Evolutionary conservation across 768 basidiomycete genomes (phyloP), one percentile per base, ranked within the genome.

Genomic region (Amanita fuliginea): DNA sequence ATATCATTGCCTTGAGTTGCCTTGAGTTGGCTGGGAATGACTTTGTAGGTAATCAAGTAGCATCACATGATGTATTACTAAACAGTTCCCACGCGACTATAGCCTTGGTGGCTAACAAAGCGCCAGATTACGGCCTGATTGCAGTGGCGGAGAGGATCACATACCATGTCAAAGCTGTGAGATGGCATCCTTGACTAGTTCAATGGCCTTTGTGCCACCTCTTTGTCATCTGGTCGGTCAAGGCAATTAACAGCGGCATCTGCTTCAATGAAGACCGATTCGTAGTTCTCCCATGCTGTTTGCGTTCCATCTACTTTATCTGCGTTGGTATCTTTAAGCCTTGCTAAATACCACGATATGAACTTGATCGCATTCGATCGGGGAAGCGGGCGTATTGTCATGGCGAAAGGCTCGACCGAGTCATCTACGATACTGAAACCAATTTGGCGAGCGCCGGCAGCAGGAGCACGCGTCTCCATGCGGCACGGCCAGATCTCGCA

Each of bases 291-390:
- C 39, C 57, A 60, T 28, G 56, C 61, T 14, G 61, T 67, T 52
- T 68, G 64, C 5, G 62, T 70, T 37, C 62, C 64, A 22, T 59
- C 46, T 26, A 53, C 54, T 44, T 59, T 64, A 16, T 46, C 47
- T 6, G 36, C 51, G 40, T 30, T 34, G 14, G 49, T 54, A 28
- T 58, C 56, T 2, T 52, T 57, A 6, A 53, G 54, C 36, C 52
- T 56, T 42, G 66, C 60, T 16, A 66, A 53, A 53, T 56, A 71
- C 72, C 69, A 73, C 63, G 61, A 72, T 13, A 69, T 64, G 40
- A 67, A 52, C 56, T 70, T 73, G 28, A 67, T 57, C 10, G 10
- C 36, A 10, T 39, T 48, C 24, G 24, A 5, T n/a, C 6, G 24
- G 24, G 24, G 9, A 9, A 21, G 26, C 9, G 37, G 47, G 19